Base-by-base conservation (phyloP, 495 filamentous ascomycete species). In the Penicillium nucicola region DNA sequence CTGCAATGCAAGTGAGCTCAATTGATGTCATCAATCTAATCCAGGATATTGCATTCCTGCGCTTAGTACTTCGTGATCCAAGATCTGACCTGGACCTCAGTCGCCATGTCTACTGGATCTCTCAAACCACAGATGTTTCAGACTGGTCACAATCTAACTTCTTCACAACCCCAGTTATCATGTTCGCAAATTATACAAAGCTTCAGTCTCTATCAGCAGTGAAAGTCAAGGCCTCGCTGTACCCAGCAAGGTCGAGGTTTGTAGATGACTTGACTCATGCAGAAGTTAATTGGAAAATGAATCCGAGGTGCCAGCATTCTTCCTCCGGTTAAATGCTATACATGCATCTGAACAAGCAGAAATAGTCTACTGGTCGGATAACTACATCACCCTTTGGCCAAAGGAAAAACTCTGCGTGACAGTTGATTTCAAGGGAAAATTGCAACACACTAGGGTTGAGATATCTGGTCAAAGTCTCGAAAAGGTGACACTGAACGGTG, bases 31-130 rank as follows among this genome's bases (percentile, higher is more conserved):
- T 79, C 3, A 47, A 55, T 1, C 54, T 61, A 2, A 58, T 72
- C 25, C 61, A 67, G 5, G 76, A 75, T n/a, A 59, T 79, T 2
- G 78, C 66, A 5, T 83, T 85, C 40, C 51, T 85, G 15, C 67
- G 74, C 8, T 60, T 85, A 1, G 48, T 76, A 0, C 68, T 86
- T 0, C 61, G 59, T 5, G 65, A 71, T 19, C 5, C 28, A 0
- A 45, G 44, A 0, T 34, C 22, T 0, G 60, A 46, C 8, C 12
- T 42, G 0, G 48, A 67, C 4, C 50, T 84, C 1, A 84, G 80
- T 50, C 70, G 82, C 1, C 85, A 84, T 48, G 77, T 84, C 0
- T 87, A 86, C 67, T 86, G 84, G 84, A 53, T 86, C 0, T 55
- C 79, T 8, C 60, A 64, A 7, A 58, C 66, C 2, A 43, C 67